Evolutionary conservation across 192 early-diverging fungal species (phyloP).

Genomic region (Coemansia sp.): DNA sequence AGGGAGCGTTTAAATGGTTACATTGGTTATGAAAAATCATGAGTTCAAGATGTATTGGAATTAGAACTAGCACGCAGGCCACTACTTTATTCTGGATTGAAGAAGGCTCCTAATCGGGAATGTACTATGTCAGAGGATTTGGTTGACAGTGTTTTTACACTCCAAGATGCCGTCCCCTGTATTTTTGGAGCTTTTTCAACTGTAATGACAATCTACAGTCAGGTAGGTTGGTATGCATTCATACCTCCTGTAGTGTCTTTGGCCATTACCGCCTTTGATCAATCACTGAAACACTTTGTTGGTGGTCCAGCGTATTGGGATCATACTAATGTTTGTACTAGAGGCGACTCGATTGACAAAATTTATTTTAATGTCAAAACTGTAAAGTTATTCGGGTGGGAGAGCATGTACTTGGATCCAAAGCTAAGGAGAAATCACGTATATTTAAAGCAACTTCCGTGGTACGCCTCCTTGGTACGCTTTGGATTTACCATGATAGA

Average conservation of each 20-base stretch:
- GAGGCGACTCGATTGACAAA: background rate
- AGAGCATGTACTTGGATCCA: slow-evolving; percentile 1
- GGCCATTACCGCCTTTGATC: background rate
- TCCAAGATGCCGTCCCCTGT: background rate
- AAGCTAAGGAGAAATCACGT: background rate
- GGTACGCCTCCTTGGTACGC: slow-evolving; percentile 4
- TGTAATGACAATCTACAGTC: background rate
- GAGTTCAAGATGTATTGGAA: background rate
- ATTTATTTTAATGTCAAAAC: background rate
- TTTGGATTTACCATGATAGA: background rate
- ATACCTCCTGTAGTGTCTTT: background rate
- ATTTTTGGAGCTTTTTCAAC: background rate
- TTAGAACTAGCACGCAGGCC: background rate
- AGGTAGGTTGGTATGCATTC: background rate
- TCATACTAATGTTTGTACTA: background rate
- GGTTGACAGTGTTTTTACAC: background rate
- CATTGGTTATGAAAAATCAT: background rate
- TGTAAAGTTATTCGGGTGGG: slow-evolving; percentile 13
- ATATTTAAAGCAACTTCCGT: background rate
- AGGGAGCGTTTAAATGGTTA: background rate
- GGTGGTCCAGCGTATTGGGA: background rate
- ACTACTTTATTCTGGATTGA: background rate
- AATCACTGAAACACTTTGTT: background rate
- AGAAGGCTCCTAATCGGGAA: background rate
- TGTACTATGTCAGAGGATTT: background rate